Evolutionary conservation across 1,284 basidiomycete species (phyloP).

Genomic region (Cryptococcus sp.): DNA sequence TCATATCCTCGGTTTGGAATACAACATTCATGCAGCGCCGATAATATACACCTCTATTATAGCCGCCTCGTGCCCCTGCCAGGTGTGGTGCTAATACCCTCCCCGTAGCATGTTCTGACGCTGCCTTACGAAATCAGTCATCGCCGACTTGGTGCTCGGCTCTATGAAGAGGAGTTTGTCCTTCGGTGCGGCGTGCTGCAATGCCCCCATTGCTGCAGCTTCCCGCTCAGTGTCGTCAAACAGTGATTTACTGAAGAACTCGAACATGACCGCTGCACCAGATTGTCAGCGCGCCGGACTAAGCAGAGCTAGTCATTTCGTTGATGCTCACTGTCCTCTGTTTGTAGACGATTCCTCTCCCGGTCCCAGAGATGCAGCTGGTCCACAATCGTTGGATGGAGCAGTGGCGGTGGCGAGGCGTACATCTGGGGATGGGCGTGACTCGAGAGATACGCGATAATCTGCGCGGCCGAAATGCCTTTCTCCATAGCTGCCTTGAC

Average conservation of each 20-base stretch:
- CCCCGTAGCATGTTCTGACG: slow-evolving; percentile 34
- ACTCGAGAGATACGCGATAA: slow-evolving; percentile 88
- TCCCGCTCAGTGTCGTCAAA: slow-evolving; percentile 41
- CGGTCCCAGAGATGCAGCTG: slow-evolving; percentile 98
- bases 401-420: slow-evolving; percentile 59
- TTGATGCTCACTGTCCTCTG: slow-evolving; percentile 66
- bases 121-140: slow-evolving; percentile 41
- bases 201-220: slow-evolving; percentile 32
- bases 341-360: slow-evolving; percentile 86
- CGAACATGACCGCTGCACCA: slow-evolving; percentile 34
- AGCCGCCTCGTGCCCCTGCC: too few relatives aligned
- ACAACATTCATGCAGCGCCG: too few relatives aligned
- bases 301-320: background rate
- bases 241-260: slow-evolving; percentile 46
- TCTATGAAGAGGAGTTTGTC: slow-evolving; percentile 42
- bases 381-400: slow-evolving; percentile 73
- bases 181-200: slow-evolving; percentile 12
- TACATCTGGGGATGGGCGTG: slow-evolving; percentile 99
- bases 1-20: background rate
- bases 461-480: slow-evolving; percentile 96
- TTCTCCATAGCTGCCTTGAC: slow-evolving; percentile 90
- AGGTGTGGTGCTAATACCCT: background rate
- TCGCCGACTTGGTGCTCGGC: slow-evolving; percentile 37
- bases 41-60: too few relatives aligned
- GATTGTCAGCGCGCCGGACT: background rate